phyloP scores from a whole-genome alignment of 179 eudicot species.

The Gypsophila paniculata region DNA sequence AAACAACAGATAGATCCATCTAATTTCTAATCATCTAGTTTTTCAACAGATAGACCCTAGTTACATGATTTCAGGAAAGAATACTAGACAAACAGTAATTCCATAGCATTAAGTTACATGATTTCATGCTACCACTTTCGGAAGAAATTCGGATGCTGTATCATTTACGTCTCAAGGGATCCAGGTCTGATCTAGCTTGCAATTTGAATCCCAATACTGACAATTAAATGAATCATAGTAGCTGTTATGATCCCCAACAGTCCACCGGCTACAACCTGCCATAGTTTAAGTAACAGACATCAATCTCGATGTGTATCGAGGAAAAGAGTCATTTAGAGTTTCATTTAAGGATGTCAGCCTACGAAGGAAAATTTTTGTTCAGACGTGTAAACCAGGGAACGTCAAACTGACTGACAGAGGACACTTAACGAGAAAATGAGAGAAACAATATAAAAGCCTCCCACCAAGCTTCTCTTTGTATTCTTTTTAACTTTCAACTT shows the following conservation, averaged over 20 bases:
- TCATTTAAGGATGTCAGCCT: too few species aligned
- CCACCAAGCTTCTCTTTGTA: too few species aligned
- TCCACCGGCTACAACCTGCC: slow-evolving; percentile 81
- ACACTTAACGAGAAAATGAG: too few species aligned
- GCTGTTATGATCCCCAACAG: slow-evolving; percentile 64
- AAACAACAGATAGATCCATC: not conserved
- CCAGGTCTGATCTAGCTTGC: not conserved
- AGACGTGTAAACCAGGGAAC: not conserved
- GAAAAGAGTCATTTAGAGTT: too few species aligned
- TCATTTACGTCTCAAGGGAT: not conserved
- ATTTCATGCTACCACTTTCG: slow-evolving; percentile 6
- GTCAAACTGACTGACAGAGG: not conserved
- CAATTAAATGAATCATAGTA: slow-evolving; percentile 40
- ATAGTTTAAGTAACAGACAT: not conserved
- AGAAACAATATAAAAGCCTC: not conserved
- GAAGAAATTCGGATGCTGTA: slow-evolving; percentile 7
- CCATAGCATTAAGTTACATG: too few species aligned
- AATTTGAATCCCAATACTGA: slow-evolving; percentile 24
- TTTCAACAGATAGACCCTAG: slow-evolving; percentile 7
- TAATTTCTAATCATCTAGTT: not conserved
- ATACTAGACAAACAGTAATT: not conserved
- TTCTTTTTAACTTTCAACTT: too few species aligned
- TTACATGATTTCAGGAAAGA: slow-evolving; percentile 8
- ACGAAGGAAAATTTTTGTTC: not conserved
- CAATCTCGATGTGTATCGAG: too few species aligned